phyloP scores from a whole-genome alignment of 2,329 filamentous ascomycete genomes.

The Hymenoscyphus fructigenus region DNA sequence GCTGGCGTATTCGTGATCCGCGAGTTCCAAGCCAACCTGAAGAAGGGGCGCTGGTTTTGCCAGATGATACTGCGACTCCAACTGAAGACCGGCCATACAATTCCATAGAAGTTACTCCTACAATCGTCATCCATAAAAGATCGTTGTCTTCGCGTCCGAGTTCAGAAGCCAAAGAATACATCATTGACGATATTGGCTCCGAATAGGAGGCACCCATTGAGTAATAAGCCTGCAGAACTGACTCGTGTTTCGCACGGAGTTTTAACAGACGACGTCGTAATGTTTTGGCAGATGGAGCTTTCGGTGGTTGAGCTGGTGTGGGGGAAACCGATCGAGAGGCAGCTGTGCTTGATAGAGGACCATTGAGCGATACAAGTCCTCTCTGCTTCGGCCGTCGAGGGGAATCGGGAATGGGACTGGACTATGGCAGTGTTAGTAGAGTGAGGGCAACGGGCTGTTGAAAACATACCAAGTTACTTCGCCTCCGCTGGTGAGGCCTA shows the following conservation, averaged over 20 bases:
- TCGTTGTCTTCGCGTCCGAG: constrained; percentile 96
- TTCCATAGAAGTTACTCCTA: constrained; percentile 92
- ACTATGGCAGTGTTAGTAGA: constrained; percentile 43
- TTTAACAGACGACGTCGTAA: constrained; percentile 72
- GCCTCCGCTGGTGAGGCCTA: constrained; percentile 73
- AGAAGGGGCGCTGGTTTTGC: constrained; percentile 54
- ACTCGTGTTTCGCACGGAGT: constrained; percentile 75
- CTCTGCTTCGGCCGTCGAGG: constrained; percentile 59
- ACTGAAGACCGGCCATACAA: constrained; percentile 84
- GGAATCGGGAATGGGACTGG: constrained; percentile 64
- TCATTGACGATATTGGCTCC: constrained; percentile 89
- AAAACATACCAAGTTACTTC: constrained; percentile 78
- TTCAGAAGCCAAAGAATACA: constrained; percentile 93
- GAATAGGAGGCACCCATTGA: constrained; percentile 85
- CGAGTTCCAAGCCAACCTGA: constrained; percentile 79
- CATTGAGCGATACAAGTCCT: constrained; percentile 57
- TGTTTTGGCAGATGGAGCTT: constrained; percentile 66
- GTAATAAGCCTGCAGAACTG: constrained; percentile 78
- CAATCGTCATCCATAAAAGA: constrained; percentile 89
- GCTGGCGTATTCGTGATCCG: constrained; percentile 78
- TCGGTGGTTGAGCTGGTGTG: constrained; percentile 57
- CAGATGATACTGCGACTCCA: constrained; percentile 65
- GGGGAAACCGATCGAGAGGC: constrained; percentile 42
- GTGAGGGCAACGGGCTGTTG: neutral
- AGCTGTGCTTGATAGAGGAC: constrained; percentile 48